Conservation (phyloP, 2,329 filamentous ascomycete species). For the Fusarium verrucosum region DNA sequence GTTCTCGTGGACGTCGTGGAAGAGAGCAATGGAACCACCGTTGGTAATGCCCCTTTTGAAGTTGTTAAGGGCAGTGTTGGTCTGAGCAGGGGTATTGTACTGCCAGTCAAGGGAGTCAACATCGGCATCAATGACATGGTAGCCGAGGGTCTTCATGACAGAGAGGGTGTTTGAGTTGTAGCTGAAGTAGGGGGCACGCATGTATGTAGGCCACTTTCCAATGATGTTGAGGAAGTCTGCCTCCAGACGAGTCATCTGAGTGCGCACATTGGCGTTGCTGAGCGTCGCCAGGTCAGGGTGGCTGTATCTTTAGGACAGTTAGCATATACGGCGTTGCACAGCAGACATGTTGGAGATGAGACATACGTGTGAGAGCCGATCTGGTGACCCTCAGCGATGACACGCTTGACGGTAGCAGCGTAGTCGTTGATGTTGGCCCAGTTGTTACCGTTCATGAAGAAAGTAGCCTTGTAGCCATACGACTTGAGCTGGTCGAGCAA, state of each 20-base stretch:
- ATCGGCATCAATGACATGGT: conserved; percentile 63
- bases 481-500: conserved; percentile 26
- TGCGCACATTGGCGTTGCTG: conserved; percentile 34
- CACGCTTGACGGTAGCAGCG: conserved; percentile 46
- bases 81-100: conserved; percentile 42
- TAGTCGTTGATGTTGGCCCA: conserved; percentile 39
- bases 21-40: conserved; percentile 57
- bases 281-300: conserved; percentile 50
- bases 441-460: conserved; percentile 42
- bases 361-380: conserved; percentile 54
- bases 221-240: conserved; percentile 47
- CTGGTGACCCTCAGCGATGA: conserved; percentile 61
- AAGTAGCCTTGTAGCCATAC: conserved; percentile 31
- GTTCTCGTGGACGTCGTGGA: conserved; percentile 56
- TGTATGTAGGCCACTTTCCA: conserved; percentile 48
- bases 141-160: conserved; percentile 52
- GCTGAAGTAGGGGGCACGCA: conserved; percentile 52
- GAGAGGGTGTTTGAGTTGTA: conserved; percentile 45
- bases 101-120: conserved; percentile 66
- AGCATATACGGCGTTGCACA: conserved; percentile 3
- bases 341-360: not conserved
- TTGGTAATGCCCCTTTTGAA: conserved; percentile 45
- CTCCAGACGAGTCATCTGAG: conserved; percentile 52
- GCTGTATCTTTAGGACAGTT: conserved; percentile 51
- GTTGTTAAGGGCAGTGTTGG: conserved; percentile 23